These are phyloP conservation scores for Xylaria telfairii DNA, from an alignment of 495 filamentous ascomycete species.

Conservation along the genomic window DNA sequence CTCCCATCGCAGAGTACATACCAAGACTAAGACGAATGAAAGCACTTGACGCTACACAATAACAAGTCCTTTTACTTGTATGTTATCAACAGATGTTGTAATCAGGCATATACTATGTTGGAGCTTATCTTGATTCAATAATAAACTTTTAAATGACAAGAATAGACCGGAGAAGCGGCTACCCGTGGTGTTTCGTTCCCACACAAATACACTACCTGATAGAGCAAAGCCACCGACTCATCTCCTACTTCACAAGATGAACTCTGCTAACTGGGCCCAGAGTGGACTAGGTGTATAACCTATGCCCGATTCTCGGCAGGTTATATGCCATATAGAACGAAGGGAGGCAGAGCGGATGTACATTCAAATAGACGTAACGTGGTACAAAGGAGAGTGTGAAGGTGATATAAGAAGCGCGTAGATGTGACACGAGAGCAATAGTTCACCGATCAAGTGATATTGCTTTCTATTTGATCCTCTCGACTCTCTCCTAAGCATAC, in stretches of 20 bases:
- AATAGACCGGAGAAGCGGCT: not conserved
- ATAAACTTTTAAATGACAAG: not conserved
- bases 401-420: not conserved
- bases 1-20: not conserved
- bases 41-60: not conserved
- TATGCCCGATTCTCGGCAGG: not conserved
- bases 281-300: not conserved
- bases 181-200: not conserved
- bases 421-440: not conserved
- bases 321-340: not conserved
- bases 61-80: not conserved
- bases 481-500: not conserved
- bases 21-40: not conserved
- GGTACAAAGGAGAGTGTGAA: not conserved
- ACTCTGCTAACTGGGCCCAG: not conserved
- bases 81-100: not conserved
- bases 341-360: not conserved
- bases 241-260: not conserved
- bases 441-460: not conserved
- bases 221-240: not conserved
- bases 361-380: not conserved
- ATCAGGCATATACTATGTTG: not conserved
- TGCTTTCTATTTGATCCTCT: not conserved
- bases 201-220: not conserved
- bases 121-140: not conserved